Evolutionary conservation across 2,329 filamentous ascomycete species (phyloP), one percentile per base, ranked within the genome.

Genomic region (Trichoderma arundinaceum): DNA sequence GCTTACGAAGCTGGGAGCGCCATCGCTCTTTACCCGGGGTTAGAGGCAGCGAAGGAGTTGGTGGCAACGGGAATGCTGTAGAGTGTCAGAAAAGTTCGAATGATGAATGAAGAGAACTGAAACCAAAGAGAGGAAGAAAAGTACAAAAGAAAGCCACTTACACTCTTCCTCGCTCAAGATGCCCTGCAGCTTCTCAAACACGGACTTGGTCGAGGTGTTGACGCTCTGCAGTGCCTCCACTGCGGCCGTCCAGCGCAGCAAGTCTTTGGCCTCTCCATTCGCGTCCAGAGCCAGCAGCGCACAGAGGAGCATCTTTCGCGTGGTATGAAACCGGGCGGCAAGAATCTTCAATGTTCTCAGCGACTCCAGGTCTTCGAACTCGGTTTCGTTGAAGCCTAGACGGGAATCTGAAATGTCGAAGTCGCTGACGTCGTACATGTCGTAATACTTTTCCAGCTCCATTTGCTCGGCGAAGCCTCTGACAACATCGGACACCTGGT

Each of bases 401-500:
- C 88, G 83, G n/a, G 89, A 86, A 71, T 92, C 90, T 19, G 86
- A 84, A 41, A 92, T 86, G 74, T 94, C 91, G 65, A 88, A 85
- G 65, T 89, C 85, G 68, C 86, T 91, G 67, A 94, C 87, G 70
- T 94, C 91, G 74, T 94, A 94, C 67, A 94, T 90, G 74, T 98
- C 94, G 72, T 95, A 91, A 75, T 97, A 96, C 77, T 93, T 95
- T 71, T 96, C 92, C 49, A 99, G 80, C 73, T 97, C 92, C 56
- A 90, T 86, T 72, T 91, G 87, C 74, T 94, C 89, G 1, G 94
- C 88, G 64, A 96, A 87, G 0, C 85, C 86, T 74, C 89, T 89
- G 19, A 98, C 81, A 3, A 83, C 83, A 46, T 84, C 82, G 68
- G 89, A 90, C 12, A 90, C 88, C 70, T 91, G 86, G 61, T 89